A percentile compares a stretch with the other conserved stretches of the same genome.
Evolutionary conservation across 2,329 filamentous ascomycete species (phyloP).

Genomic region (Albifimbria verrucaria): DNA sequence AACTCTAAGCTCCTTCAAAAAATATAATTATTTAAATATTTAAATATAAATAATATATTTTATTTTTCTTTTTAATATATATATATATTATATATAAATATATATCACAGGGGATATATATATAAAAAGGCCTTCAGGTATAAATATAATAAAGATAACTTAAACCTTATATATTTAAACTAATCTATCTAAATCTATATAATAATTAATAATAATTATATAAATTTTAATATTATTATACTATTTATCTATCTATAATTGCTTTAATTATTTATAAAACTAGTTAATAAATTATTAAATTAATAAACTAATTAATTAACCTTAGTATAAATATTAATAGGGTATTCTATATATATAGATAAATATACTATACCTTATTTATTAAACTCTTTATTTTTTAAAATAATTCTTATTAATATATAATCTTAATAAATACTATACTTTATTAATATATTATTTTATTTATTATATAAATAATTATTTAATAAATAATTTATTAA

Average conservation of each 20-base stretch:
- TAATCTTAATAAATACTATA: neutral
- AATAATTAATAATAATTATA: neutral
- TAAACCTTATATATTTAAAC: neutral
- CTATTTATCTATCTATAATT: neutral
- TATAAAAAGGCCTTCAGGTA: too few relatives aligned
- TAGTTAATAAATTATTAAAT: neutral
- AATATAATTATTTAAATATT: neutral
- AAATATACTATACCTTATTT: neutral
- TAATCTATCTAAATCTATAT: neutral
- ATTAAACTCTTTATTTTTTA: neutral
- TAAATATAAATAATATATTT: neutral
- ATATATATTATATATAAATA: constrained; percentile 1
- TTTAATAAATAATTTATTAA: neutral
- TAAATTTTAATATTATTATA: neutral
- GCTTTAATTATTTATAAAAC: neutral
- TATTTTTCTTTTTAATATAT: neutral
- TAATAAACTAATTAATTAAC: neutral
- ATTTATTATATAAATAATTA: neutral
- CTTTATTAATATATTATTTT: constrained; percentile 2
- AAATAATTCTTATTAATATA: neutral
- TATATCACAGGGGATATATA: too few relatives aligned
- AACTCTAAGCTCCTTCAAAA: neutral
- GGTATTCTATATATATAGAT: neutral
- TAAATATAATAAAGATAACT: neutral
- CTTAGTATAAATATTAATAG: neutral